Evolutionary conservation across 257 asterid species (phyloP), one percentile per base, ranked within the genome.

Genomic region (Verbena officinalis): DNA sequence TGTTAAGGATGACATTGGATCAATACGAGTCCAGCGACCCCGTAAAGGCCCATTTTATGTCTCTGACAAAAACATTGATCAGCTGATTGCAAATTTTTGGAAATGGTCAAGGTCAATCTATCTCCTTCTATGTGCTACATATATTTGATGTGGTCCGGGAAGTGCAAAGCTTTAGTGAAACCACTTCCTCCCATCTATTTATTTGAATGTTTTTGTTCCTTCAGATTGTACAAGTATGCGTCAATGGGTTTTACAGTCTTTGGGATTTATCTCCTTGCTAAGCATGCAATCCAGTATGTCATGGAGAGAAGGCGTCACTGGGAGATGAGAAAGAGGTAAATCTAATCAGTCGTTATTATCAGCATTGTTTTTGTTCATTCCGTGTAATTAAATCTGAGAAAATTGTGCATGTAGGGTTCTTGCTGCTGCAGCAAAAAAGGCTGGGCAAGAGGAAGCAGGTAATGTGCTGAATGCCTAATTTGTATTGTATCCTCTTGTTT

Each of bases 11-110:
- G 99, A 90, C 73, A 74, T 83, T 62, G 99, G 97, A 46, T 75
- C 96, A 21, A 27, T 94, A 68, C 86, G 97, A 58, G 82, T 94
- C 63, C 99, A 90, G 83, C 83, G 86, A 59, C 96, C 97, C 20
- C 86, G 79, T 51, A 90, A 94, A 75, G 97, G 99, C 71, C 99
- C 99, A 10, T 94, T 90, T 83, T 90, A 88, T 72, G 96, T 90
- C 60, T 77, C 96, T 55, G 93, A 81, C 74, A 90, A 88, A 77
- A 77, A 91, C 68, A 80, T 90, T 75, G 96, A 94, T 70, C 97
- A 94, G 84, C 89, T 94, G 77, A 88, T 90, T 73, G 92, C 87
- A 48, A 94, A 91, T 82, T 95, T 90, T 66, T 97, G 99, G 76
- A 94, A 78, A 73, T 94, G 99, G 99, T 90, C 99, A 67, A 94